These are phyloP conservation scores for Aspergillus latus DNA, from an alignment of 2,329 filamentous ascomycete species.

Conservation along the genomic window DNA sequence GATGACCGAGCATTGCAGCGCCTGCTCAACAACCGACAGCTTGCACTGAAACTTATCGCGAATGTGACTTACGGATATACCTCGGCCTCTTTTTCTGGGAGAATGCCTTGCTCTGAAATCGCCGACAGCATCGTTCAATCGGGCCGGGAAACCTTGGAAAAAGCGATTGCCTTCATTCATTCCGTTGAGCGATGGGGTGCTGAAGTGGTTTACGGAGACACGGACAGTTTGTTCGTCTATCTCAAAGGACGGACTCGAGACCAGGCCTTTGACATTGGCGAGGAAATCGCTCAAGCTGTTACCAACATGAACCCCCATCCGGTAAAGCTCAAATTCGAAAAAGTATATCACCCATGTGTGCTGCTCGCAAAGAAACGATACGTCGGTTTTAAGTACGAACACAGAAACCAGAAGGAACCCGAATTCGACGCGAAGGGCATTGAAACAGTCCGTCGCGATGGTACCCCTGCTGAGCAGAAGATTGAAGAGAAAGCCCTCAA, in stretches of 20 bases:
- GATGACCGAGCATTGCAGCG: conserved; percentile 82
- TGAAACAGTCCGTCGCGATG: conserved; percentile 92
- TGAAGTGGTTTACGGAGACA: conserved; percentile 97
- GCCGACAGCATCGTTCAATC: conserved; percentile 98
- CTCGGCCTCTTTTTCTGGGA: conserved; percentile 91
- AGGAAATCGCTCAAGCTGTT: conserved; percentile 84
- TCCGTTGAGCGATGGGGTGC: conserved; percentile 84
- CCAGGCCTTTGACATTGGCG: conserved; percentile 87
- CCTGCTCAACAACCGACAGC: conserved; percentile 86
- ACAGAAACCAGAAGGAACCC: conserved; percentile 68
- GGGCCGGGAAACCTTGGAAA: conserved; percentile 89
- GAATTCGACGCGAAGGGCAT: conserved; percentile 98
- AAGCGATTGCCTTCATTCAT: conserved; percentile 89
- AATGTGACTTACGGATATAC: conserved; percentile 99
- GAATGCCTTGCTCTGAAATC: conserved; percentile 97
- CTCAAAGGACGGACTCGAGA: conserved; percentile 82
- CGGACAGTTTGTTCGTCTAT: conserved; percentile 89
- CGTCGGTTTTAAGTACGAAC: conserved; percentile 96
- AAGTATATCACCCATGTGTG: conserved; percentile 94
- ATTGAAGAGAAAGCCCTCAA: conserved; percentile 91
- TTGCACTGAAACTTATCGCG: conserved; percentile 93
- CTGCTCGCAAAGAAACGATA: conserved; percentile 96
- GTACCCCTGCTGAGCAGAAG: conserved; percentile 92
- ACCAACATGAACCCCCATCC: conserved; percentile 88
- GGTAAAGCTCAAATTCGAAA: conserved; percentile 96